A percentile compares a stretch with the other conserved stretches of the same genome.
Conservation (phyloP, 2,329 filamentous ascomycete genomes). For the Alternaria arbusti region DNA sequence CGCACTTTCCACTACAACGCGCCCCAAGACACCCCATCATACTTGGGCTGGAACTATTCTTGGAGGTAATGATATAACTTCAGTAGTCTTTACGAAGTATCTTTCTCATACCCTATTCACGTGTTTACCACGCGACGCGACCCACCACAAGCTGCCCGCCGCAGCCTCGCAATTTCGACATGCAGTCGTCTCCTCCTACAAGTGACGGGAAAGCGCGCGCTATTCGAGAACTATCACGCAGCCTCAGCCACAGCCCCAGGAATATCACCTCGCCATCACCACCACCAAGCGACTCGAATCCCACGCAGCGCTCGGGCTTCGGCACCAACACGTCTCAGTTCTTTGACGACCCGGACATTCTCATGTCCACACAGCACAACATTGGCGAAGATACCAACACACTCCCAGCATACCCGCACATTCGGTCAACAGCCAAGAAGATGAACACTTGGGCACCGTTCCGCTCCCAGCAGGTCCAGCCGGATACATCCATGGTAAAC, state of each 20-base stretch:
- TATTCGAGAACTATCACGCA: constrained; percentile 46
- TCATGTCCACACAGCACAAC: constrained; percentile 49
- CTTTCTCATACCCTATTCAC: constrained; percentile 36
- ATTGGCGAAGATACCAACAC: constrained; percentile 46
- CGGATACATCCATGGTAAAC: constrained; percentile 48
- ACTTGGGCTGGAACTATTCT: constrained; percentile 24
- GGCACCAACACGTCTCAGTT: constrained; percentile 34
- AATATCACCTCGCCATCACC: constrained; percentile 39
- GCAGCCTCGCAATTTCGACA: constrained; percentile 29
- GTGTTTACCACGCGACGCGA: constrained; percentile 41
- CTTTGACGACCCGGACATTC: constrained; percentile 44
- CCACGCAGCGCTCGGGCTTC: constrained; percentile 41
- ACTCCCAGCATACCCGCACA: constrained; percentile 40
- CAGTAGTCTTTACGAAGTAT: constrained; percentile 33
- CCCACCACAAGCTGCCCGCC: constrained; percentile 21
- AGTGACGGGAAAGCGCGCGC: constrained; percentile 48
- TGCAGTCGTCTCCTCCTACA: constrained; percentile 47
- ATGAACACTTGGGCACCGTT: constrained; percentile 46
- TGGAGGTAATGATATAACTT: constrained; percentile 24
- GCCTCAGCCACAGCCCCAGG: constrained; percentile 42
- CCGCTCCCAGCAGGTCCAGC: constrained; percentile 41
- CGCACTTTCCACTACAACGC: constrained; percentile 38
- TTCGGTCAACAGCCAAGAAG: constrained; percentile 49
- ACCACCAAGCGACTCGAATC: constrained; percentile 45
- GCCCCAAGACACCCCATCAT: constrained; percentile 20